Base-by-base conservation (phyloP, 2,329 filamentous ascomycete species). In the Penicillium sp. region DNA sequence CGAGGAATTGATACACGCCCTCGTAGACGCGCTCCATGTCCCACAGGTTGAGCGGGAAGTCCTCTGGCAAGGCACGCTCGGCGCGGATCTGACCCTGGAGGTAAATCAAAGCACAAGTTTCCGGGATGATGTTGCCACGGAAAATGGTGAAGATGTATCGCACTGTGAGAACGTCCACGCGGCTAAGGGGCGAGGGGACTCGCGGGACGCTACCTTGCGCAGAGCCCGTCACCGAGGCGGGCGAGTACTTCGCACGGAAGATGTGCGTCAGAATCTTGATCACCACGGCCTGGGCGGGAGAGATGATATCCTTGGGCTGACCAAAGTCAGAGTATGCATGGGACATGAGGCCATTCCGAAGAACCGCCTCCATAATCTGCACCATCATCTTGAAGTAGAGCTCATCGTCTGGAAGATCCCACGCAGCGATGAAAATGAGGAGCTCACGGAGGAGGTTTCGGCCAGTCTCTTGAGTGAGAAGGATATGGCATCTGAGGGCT, bases 1-100 rank as follows among this genome's bases (percentile, higher is more conserved):
- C 93, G 1, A 98, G 86, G 71, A 96, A 96, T 75, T 97, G 93
- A 54, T 93, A 92, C 1, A 98, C 86, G 0, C 94, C 94, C 71
- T 98, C 94, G 74, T 96, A 96, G 59, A 96, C 94, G 14, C 94
- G 87, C 74, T 98, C 94, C 90, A 98, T 96, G 70, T 98, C 94
- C 94, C 94, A 98, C 49, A 92, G 85, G 69, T 98, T 96, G 1
- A 97, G 88, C 0, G 94, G 94, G 69, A 97, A 98, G 70, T 97
- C 93, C 62, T 91, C 87, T 0, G 91, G 88, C 61, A 94, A 86
- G 15, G 89, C 87, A 58, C 88, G 83, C 35, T 89, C 88, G 42
- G 89, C 87, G 43, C 91, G 88, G 37, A 97, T 96, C 71, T 96
- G 90, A 15, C 91, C 91, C 78, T 98, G 94, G 3, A 96, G 84